Base-by-base conservation (phyloP, 2,329 filamentous ascomycete genomes). In the Cordyceps farinosa region DNA sequence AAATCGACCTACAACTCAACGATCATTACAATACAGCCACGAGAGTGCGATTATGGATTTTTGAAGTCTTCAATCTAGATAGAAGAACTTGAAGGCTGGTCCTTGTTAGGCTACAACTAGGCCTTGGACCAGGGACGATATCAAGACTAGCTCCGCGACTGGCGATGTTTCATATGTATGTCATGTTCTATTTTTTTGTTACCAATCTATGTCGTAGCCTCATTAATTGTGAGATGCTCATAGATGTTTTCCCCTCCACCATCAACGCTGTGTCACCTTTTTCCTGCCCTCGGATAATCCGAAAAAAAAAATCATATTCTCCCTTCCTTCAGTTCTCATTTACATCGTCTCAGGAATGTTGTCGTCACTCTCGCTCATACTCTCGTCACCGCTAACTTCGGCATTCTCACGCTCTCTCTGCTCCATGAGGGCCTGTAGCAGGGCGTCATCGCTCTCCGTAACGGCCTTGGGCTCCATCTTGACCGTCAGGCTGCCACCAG, bases 391-490 rank as follows among this genome's bases (percentile, higher is more conserved):
- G 77, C 92, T 97, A 73, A 99, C 92, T 77, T 99, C 92, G 75
- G 92, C 91, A 79, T 99, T 99, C 85, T 98, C 94, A 69, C 92
- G 89, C 83, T 97, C 95, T 69, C 91, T 89, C 88, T 98, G 97
- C 84, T 98, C 95, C 95, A 99, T 99, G 68, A 99, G 85, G 59
- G 94, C 95, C 77, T 97, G 92, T 68, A 99, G 83, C 79, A 97
- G 93, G 32, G 94, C 95, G 74, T 99, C 95, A 72, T 99, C 96
- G 77, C 92, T 96, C 84, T 98, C 96, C 1, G 95, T 99, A 66
- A 99, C 95, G 5, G 96, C 95, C 87, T 98, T 98, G 69, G 95
- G 95, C 72, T 95, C 93, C 95, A 99, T 99, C 87, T 96, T 97
- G 70, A 97, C 90, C 50, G 89, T 85, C 73, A 94, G 90, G 73